Evolutionary conservation across 129 eudicot genomes (phyloP), one percentile per base, ranked within the genome.

Genomic region (Kitagawia praeruptora): DNA sequence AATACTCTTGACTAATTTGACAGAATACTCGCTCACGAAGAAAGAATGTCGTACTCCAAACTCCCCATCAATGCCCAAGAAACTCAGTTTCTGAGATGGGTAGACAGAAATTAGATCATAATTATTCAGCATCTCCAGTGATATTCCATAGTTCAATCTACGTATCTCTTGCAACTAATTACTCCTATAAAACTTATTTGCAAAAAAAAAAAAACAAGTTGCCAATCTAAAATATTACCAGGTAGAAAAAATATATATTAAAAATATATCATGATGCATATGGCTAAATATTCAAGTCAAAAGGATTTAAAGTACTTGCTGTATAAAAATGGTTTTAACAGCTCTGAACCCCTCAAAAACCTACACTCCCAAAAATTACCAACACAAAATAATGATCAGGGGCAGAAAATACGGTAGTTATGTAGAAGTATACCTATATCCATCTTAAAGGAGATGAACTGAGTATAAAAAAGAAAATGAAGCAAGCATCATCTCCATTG

Each of bases 371-470:
- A 66, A 66, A 66, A 66, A 25, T 66, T 66, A 66, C 38, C 40
- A 66, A 31, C 40, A 66, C 71, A 66, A 64, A 25, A 66, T 66
- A 31, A 66, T 66, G 71, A 66, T 31, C 71, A 27, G 38, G 71
- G 71, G 40, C 21, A 13, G 71, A 27, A 66, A 66, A 66, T 66
- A 27, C 9, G 66, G 31, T 58, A 14, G 71, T 66, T 12, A 66
- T 66, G 40, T 66, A 66, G 18, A 66, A 16, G 39, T 66, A 31
- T 66, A 66, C 40, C 38, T 27, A 66, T 31, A 66, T 28, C 71
- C 71, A 66, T 66, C 71, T 66, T 66, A 31, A 66, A 66, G 71
- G 71, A 66, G 71, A 66, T 66, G 71, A 66, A 66, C 71, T 10
- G 71, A 66, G 31, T 66, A 31, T 31, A 66, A 31, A 66, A 63